Evolutionary conservation across 768 basidiomycete genomes (phyloP).

Genomic region (Mycena polygramma): DNA sequence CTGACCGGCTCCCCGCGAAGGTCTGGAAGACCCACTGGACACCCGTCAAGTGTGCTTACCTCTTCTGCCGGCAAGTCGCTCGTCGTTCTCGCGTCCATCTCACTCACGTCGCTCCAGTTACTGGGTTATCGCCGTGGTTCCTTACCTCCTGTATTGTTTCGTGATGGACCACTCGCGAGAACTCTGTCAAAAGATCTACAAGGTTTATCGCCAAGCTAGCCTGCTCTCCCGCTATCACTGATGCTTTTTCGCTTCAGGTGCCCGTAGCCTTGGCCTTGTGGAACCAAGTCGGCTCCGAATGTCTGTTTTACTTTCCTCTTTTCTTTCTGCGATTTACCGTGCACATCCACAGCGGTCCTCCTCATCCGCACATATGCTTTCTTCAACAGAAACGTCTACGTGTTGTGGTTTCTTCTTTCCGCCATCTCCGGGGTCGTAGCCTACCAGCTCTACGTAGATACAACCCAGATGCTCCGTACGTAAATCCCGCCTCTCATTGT

Average conservation of each 20-base stretch:
- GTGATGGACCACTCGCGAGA: slow-evolving; percentile 75
- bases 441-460: slow-evolving; percentile 86
- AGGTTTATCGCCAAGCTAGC: slow-evolving; percentile 47
- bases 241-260: slow-evolving; percentile 59
- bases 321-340: slow-evolving; percentile 32
- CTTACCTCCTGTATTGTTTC: slow-evolving; percentile 83
- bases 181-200: slow-evolving; percentile 79
- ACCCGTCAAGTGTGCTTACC: slow-evolving; percentile 85
- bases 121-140: slow-evolving; percentile 86
- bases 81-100: slow-evolving; percentile 34
- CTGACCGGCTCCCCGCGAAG: slow-evolving; percentile 52
- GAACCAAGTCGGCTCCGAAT: slow-evolving; percentile 89
- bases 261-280: slow-evolving; percentile 88
- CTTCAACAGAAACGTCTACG: slow-evolving; percentile 81
- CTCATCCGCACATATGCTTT: slow-evolving; percentile 90
- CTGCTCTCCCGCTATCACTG: slow-evolving; percentile 6
- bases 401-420: slow-evolving; percentile 73
- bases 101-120: slow-evolving; percentile 61
- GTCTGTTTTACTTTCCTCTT: slow-evolving; percentile 47
- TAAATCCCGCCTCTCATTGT: slow-evolving; percentile 30
- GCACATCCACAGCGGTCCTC: slow-evolving; percentile 68
- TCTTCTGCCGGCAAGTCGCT: slow-evolving; percentile 80
- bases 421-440: slow-evolving; percentile 81
- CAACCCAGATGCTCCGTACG: slow-evolving; percentile 82
- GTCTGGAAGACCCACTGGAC: slow-evolving; percentile 90